Base-by-base conservation (phyloP, 352 stramenopile genomes). In the Globisporangium heterothallicum region DNA sequence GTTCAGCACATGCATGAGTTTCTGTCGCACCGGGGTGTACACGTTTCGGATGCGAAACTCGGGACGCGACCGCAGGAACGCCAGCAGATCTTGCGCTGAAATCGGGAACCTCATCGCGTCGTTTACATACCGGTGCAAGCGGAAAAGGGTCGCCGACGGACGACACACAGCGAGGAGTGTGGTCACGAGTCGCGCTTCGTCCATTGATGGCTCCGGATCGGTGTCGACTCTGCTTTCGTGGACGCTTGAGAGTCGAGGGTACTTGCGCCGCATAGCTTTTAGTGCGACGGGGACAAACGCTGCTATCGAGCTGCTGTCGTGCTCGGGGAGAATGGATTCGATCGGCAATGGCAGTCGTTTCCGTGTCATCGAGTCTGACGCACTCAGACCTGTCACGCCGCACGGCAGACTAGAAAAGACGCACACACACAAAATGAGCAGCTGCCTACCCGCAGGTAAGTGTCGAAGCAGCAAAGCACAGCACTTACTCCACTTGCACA, bases 81-180 rank as follows among this genome's bases (percentile, higher is more conserved):
- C 49, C 35, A 86, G 60, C 35, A 88, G 60, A n/a, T 72, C 56
- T 3, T 61, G 49, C 3, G 65, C 72, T 0, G 74, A 63, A 8
- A 85, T 49, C n/a, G 59, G 51, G 26, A 84, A 53, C 16, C 62
- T 43, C 22, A 91, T 56, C 24, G 63, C 21, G 16, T 88, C 72
- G 25, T 73, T 54, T 34, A 82, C 66, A 47, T 74, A 80, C 6
- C 74, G 74, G 34, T 87, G 72, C 29, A 91, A 50, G 5, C 61
- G 69, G 42, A 77, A 87, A 0, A 91, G 55, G 30, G 79, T 88
- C 6, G 75, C 65, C 12, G 72, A 82, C 27, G 77, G 79, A 13
- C 70, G 55, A 48, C 79, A 87, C 13, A 72, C 48, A 2, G 19
- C 12, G 0, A 68, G 50, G 1, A 90, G 64, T 21, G 61, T 58